phyloP scores from a whole-genome alignment of 768 basidiomycete species.

The Mycena pura region DNA sequence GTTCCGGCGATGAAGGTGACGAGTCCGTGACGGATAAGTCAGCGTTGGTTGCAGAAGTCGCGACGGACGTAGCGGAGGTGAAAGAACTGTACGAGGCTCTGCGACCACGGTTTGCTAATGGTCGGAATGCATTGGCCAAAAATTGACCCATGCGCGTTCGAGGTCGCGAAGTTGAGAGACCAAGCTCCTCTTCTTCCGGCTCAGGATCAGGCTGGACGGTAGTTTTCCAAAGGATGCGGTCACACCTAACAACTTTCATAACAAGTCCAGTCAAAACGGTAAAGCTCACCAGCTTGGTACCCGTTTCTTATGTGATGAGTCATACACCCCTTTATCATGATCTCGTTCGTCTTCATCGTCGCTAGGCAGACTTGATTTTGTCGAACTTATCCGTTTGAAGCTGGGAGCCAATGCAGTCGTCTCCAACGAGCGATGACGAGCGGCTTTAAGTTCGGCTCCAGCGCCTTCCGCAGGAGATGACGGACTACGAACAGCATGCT shows the following conservation, averaged over 20 bases:
- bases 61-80: constrained; percentile 25
- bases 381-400: constrained; percentile 37
- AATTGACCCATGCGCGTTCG: constrained; percentile 61
- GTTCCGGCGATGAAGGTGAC: constrained; percentile 36
- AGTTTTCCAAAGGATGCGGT: constrained; percentile 84
- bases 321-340: constrained; percentile 76
- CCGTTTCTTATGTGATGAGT: constrained; percentile 80
- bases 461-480: constrained; percentile 3
- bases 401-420: constrained; percentile 31
- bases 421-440: constrained; percentile 19
- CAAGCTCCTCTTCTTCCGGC: constrained; percentile 45
- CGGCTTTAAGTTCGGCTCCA: constrained; percentile 2
- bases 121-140: constrained; percentile 60
- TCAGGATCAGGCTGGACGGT: constrained; percentile 60
- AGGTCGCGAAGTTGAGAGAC: constrained; percentile 36
- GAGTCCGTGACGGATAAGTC: constrained; percentile 25
- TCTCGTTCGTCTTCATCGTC: constrained; percentile 49
- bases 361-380: constrained; percentile 43
- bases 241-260: constrained; percentile 60
- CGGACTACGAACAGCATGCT: constrained; percentile 8
- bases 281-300: constrained; percentile 79
- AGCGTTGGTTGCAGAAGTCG: constrained; percentile 29
- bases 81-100: constrained; percentile 45
- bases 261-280: background rate
- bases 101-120: constrained; percentile 46